Percentiles rank a stretch among this genome's conserved stretches.
Evolutionary conservation across 2,329 filamentous ascomycete species (phyloP).

Genomic region (Fusarium redolens): DNA sequence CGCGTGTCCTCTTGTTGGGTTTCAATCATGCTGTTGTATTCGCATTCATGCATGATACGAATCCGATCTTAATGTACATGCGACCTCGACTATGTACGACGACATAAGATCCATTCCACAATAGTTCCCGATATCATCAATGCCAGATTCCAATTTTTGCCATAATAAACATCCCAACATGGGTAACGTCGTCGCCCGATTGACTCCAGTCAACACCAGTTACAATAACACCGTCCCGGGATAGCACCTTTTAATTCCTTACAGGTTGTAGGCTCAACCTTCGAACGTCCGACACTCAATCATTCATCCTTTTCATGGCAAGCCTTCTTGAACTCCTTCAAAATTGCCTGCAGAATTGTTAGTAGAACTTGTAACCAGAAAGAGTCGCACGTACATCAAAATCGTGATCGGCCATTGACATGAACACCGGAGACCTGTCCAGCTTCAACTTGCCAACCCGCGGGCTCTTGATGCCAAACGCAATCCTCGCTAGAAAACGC

Average conservation of each 20-base stretch:
- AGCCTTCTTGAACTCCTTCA: conserved; percentile 39
- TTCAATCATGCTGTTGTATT: background rate
- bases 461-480: conserved; percentile 72
- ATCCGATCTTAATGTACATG: background rate
- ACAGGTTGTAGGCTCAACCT: background rate
- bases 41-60: background rate
- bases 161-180: background rate
- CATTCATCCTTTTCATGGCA: conserved; percentile 29
- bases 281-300: background rate
- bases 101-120: background rate
- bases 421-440: conserved; percentile 58
- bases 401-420: conserved; percentile 65
- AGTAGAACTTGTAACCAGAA: background rate
- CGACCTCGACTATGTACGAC: background rate
- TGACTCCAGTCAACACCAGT: background rate
- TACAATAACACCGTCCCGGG: background rate
- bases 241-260: background rate
- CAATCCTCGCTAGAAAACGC: conserved; percentile 67
- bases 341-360: conserved; percentile 21
- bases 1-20: background rate
- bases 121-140: background rate
- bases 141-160: background rate
- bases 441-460: conserved; percentile 62
- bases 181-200: background rate
- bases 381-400: conserved; percentile 55